A percentile compares a stretch with the other conserved stretches of the same genome.
These are phyloP conservation scores for Septoria petroselini DNA, from an alignment of 2,329 filamentous ascomycete species.

Conservation along the genomic window DNA sequence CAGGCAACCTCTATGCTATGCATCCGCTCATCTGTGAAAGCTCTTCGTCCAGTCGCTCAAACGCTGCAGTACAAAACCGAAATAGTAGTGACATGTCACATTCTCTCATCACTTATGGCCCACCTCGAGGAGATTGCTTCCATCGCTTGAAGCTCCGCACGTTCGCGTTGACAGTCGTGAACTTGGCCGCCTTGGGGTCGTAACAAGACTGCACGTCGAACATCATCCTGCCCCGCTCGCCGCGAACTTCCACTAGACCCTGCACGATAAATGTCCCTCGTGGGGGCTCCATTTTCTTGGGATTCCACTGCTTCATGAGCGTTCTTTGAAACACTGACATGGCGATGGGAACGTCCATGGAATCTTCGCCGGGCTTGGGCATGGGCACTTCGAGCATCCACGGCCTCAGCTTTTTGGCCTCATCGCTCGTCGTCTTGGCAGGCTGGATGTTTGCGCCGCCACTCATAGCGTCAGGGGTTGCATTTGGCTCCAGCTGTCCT, in stretches of 20 bases:
- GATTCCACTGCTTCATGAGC: slow-evolving; percentile 34
- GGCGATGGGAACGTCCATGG: slow-evolving; percentile 34
- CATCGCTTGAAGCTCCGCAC: slow-evolving; percentile 36
- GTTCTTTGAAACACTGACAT: slow-evolving; percentile 30
- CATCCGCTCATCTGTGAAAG: slow-evolving; percentile 8
- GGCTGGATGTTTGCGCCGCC: slow-evolving; percentile 5
- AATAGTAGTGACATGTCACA: not conserved
- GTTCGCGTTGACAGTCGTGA: slow-evolving; percentile 34
- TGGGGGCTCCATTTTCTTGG: slow-evolving; percentile 40
- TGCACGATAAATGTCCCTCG: slow-evolving; percentile 46
- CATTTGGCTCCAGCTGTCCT: slow-evolving; percentile 27
- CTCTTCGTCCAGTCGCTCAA: slow-evolving; percentile 14
- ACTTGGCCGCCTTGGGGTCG: slow-evolving; percentile 44
- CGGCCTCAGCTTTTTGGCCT: slow-evolving; percentile 24
- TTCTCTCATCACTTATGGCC: slow-evolving; percentile 30
- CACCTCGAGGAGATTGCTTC: slow-evolving; percentile 42
- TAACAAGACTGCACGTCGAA: slow-evolving; percentile 48
- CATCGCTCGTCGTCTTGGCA: slow-evolving; percentile 10
- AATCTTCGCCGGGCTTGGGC: slow-evolving; percentile 18
- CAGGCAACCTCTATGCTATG: slow-evolving; percentile 5
- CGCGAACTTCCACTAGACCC: slow-evolving; percentile 48
- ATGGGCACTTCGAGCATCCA: slow-evolving; percentile 30
- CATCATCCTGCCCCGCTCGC: slow-evolving; percentile 41
- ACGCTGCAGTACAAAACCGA: slow-evolving; percentile 17
- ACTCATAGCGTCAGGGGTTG: slow-evolving; percentile 15